Percentiles rank a stretch among this genome's conserved stretches.
These are phyloP conservation scores for Porphyrellus cyaneotinctus DNA, from an alignment of 768 basidiomycete genomes.

Conservation along the genomic window DNA sequence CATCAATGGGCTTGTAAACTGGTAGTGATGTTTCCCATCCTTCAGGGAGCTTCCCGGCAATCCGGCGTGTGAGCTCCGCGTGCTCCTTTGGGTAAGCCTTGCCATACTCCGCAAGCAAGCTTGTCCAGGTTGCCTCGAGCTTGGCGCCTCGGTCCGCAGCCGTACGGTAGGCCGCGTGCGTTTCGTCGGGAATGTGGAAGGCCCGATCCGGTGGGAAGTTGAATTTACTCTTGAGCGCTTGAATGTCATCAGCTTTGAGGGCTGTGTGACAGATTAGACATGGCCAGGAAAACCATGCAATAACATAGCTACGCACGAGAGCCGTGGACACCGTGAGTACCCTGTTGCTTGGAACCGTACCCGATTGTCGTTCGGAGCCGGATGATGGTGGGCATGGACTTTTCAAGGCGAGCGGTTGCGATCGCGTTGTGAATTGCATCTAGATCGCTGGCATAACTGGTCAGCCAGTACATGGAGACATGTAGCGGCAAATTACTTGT, in stretches of 20 bases:
- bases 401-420: constrained; percentile 68
- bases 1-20: constrained; percentile 76
- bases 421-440: constrained; percentile 75
- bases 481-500: constrained; percentile 45
- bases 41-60: constrained; percentile 75
- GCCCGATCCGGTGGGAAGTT: constrained; percentile 73
- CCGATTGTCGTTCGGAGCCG: constrained; percentile 87
- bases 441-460: constrained; percentile 56
- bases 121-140: constrained; percentile 71
- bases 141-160: constrained; percentile 70
- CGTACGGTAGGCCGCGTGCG: constrained; percentile 63
- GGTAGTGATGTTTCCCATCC: constrained; percentile 87
- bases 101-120: constrained; percentile 62
- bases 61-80: constrained; percentile 81
- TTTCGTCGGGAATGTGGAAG: constrained; percentile 74
- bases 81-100: constrained; percentile 81
- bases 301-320: constrained; percentile 58
- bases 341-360: constrained; percentile 88
- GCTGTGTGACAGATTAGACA: constrained; percentile 42
- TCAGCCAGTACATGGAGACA: constrained; percentile 7
- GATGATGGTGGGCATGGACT: constrained; percentile 83
- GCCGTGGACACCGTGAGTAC: constrained; percentile 93
- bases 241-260: constrained; percentile 89
- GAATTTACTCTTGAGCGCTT: constrained; percentile 76
- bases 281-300: neutral